A percentile compares a stretch with the other conserved stretches of the same genome.
These are phyloP conservation scores for Sonneratia caseolaris DNA, from an alignment of 345 rosid species.

Conservation along the genomic window DNA sequence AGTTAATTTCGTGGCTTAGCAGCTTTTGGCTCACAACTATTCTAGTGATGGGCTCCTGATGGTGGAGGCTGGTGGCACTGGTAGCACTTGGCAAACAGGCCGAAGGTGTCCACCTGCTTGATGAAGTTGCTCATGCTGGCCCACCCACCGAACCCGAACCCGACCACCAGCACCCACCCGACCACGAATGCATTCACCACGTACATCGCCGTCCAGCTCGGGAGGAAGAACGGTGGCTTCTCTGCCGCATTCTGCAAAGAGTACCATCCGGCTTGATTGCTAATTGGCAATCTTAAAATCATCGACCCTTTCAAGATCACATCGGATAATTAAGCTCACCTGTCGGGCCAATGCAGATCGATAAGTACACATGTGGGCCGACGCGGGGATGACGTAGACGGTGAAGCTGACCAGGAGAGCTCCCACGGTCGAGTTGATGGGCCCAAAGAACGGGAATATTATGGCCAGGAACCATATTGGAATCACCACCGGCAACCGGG, in stretches of 20 bases:
- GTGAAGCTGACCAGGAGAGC: conserved; percentile 83
- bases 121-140: conserved; percentile 75
- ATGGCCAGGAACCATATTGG: conserved; percentile 88
- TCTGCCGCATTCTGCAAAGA: conserved; percentile 55
- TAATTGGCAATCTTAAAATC: too few species aligned
- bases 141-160: conserved; percentile 88
- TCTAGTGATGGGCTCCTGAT: neutral
- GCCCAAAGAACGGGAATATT: conserved; percentile 82
- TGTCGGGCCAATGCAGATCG: conserved; percentile 57
- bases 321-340: conserved; percentile 18
- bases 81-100: conserved; percentile 85
- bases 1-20: neutral
- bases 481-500: conserved; percentile 63
- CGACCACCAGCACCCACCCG: conserved; percentile 58
- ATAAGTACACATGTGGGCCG: conserved; percentile 74
- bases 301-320: too few species aligned
- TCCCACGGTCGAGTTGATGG: conserved; percentile 83
- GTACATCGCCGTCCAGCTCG: conserved; percentile 70
- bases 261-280: neutral
- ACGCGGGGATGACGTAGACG: conserved; percentile 74
- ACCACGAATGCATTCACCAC: conserved; percentile 44
- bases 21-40: neutral
- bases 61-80: conserved; percentile 42
- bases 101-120: conserved; percentile 68
- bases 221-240: conserved; percentile 53